Percentiles rank a stretch among this genome's conserved stretches.
phyloP scores from a whole-genome alignment of 192 early-diverging fungal genomes.

The Coemansia sp. region DNA sequence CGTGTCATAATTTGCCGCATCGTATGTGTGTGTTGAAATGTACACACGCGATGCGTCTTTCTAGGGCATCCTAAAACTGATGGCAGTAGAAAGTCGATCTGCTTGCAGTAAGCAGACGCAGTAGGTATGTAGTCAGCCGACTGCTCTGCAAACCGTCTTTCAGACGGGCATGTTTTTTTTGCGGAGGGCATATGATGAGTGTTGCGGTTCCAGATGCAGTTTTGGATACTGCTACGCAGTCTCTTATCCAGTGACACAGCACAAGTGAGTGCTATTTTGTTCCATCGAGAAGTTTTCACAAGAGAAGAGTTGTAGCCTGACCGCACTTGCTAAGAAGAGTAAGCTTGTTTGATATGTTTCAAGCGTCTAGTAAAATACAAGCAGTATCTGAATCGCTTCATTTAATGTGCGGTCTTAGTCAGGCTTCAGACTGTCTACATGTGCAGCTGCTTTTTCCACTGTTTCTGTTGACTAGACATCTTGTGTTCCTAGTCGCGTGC shows the following conservation, averaged over 20 bases:
- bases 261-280: slow-evolving; percentile 4
- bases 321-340: background rate
- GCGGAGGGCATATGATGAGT: background rate
- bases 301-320: background rate
- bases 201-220: slow-evolving; percentile 19
- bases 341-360: background rate
- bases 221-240: slow-evolving; percentile 25
- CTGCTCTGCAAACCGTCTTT: background rate
- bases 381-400: background rate
- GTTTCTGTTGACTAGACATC: background rate
- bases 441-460: background rate
- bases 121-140: slow-evolving; percentile 12
- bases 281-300: slow-evolving; percentile 11
- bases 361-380: background rate
- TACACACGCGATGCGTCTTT: background rate
- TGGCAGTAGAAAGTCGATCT: slow-evolving; percentile 14
- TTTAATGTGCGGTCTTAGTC: background rate
- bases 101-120: slow-evolving; percentile 8
- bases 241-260: slow-evolving; percentile 24
- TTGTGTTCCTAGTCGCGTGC: slow-evolving; percentile 5
- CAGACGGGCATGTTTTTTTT: background rate
- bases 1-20: background rate
- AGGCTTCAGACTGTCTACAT: background rate
- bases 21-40: background rate
- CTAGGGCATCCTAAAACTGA: slow-evolving; percentile 2